Evolutionary conservation across 352 stramenopile genomes (phyloP), one percentile per base, ranked within the genome.

Genomic region (Phytophthora aleatoria): DNA sequence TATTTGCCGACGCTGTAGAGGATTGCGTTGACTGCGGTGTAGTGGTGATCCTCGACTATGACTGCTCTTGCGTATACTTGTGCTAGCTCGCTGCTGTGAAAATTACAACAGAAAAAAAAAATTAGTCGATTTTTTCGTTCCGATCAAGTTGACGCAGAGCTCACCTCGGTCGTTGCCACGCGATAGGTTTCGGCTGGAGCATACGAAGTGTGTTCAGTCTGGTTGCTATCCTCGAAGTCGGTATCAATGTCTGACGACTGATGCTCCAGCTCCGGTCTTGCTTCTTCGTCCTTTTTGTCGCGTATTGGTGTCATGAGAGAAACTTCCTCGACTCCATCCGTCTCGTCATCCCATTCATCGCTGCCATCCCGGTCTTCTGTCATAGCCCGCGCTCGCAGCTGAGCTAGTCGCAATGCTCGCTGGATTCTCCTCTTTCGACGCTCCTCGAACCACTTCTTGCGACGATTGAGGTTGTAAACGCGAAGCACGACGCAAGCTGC

Each of bases 361-460:
- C 69, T 72, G 10, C 67, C 60, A 12, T 76, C 44, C 26, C 61
- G 50, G 20, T 57, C 57, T 31, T 66, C 28, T 47, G 52, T 36
- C 51, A 69, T 52, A 43, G 57, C 44, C 20, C 53, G 36, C 31
- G 69, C 57, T 71, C 68, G 52, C 52, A 57, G 58, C 59, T 69
- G 64, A 35, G 69, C 69, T 39, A 63, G 20, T 12, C 65, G 24
- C 30, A 70, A 49, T 4, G 57, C 72, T 24, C 71, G 74, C 10
- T 61, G 59, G 9, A 78, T 64, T 12, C 79, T 79, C 16, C 59
- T 61, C 28, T 72, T 74, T 3, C 61, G 64, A 51, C 77, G 76
- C 28, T 76, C 38, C 6, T 72, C 73, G 41, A 79, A 80, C 79
- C 76, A 81, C 7, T 27, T 73, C 35, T 86, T 89, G 28, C 79